Conservation (phyloP, 2,329 filamentous ascomycete genomes). For the Leptographium wingfieldii region DNA sequence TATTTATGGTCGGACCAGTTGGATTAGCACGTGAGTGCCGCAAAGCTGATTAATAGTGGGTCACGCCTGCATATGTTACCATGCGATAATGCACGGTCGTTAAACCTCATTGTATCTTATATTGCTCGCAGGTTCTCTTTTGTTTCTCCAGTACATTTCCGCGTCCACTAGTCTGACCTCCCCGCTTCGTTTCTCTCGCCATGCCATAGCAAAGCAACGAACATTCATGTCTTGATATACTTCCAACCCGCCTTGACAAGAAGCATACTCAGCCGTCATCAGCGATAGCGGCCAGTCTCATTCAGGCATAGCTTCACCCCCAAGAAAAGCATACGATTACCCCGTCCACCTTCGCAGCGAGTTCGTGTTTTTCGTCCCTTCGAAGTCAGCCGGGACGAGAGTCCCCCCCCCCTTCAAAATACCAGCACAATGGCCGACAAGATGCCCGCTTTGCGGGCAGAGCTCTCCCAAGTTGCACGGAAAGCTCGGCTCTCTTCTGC, state of each 20-base stretch:
- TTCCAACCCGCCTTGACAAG: background rate
- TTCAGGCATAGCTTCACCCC: background rate
- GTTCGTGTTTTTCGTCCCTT: background rate
- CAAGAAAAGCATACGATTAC: background rate
- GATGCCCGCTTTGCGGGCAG: conserved; percentile 50
- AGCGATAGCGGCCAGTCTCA: background rate
- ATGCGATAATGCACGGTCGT: background rate
- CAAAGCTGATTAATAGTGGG: background rate
- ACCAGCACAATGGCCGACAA: conserved; percentile 11
- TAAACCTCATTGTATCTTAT: background rate
- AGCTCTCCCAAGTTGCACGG: conserved; percentile 59
- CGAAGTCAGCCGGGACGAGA: background rate
- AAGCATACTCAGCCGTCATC: background rate
- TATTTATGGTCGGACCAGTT: background rate
- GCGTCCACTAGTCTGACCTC: background rate
- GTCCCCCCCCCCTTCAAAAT: background rate
- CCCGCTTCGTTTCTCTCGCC: background rate
- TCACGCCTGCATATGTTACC: background rate
- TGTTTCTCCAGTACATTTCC: background rate
- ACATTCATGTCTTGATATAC: background rate
- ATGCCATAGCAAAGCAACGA: background rate
- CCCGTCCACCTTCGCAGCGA: background rate
- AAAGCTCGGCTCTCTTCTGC: conserved; percentile 57
- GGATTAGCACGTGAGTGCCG: background rate
- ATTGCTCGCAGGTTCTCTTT: background rate